Percentiles rank a stretch among this genome's conserved stretches.
phyloP scores from a whole-genome alignment of 208 protist genomes.

The Leishmania turanica region DNA sequence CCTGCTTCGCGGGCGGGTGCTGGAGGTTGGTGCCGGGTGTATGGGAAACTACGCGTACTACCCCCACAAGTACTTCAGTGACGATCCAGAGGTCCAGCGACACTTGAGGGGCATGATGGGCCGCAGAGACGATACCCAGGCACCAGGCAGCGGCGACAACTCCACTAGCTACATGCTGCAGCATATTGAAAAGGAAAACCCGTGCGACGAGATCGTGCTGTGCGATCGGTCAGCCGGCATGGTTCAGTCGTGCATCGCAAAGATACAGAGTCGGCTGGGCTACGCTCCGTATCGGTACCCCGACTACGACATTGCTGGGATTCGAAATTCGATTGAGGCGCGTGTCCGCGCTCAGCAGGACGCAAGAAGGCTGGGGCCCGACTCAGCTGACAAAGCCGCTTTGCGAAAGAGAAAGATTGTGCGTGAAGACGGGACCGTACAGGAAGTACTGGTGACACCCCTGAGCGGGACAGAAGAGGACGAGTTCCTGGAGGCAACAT shows the following conservation, averaged over 20 bases:
- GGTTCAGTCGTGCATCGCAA: conserved; percentile 59
- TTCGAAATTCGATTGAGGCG: conserved; percentile 36
- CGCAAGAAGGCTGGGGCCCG: conserved; percentile 1
- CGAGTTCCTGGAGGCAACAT: conserved; percentile 28
- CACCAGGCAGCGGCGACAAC: conserved; percentile 16
- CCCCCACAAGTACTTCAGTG: conserved; percentile 38
- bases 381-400: conserved; percentile 13
- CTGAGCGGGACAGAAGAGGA: conserved; percentile 39
- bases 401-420: conserved; percentile 49
- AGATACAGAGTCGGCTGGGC: conserved; percentile 58
- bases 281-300: conserved; percentile 83
- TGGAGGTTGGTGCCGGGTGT: conserved; percentile 88
- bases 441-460: conserved; percentile 52
- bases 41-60: conserved; percentile 76
- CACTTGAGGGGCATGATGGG: conserved; percentile 24
- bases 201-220: conserved; percentile 71
- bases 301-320: conserved; percentile 64
- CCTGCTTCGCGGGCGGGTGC: conserved; percentile 60
- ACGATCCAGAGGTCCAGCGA: conserved; percentile 45
- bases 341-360: conserved; percentile 5
- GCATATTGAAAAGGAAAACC: conserved; percentile 37
- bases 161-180: conserved; percentile 36
- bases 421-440: conserved; percentile 53
- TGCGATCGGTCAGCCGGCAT: conserved; percentile 80
- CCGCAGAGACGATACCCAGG: background rate